Evolutionary conservation across 2,329 filamentous ascomycete genomes (phyloP), one percentile per base, ranked within the genome.

Genomic region (Coniochaeta sp.): DNA sequence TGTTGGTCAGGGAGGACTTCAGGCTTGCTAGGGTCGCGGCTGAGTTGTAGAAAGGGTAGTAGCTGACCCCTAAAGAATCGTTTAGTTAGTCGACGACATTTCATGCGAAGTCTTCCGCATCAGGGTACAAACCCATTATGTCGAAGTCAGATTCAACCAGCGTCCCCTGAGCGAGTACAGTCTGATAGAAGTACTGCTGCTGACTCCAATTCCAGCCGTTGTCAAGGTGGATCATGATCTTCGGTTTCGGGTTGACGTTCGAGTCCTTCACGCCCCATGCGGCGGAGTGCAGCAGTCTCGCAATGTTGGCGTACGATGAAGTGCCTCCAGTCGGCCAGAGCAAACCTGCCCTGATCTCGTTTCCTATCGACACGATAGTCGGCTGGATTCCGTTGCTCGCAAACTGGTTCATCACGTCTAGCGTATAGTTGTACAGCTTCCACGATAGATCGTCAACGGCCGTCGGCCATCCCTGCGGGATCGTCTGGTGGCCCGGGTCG

Each of bases 141-240:
- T 91, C 88, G 62, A 86, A 90, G 64, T 89, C 87, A 6, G 74
- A 72, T 0, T 74, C 66, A 3, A 71, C 68, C 3, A 88, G 74
- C 1, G 76, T 76, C 1, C 81, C 85, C 26, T 75, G 72, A 8
- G 69, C 76, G 0, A 88, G 75, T 0, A 87, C 80, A 2, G 75
- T 76, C 26, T 80, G 79, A 73, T 90, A 91, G 62, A 68, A 73
- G 57, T 79, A 86, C 62, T 87, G 74, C 69, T 90, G 87, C 2
- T 81, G 81, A 3, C 73, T 76, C 85, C 83, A 89, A 64, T 88
- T 80, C 86, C 87, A 91, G n/a, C 88, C 88, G 67, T 89, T 88
- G 70, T 91, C 87, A 3, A 90, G 78, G 67, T 91, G 89, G 44
- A 91, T 82, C 85, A 91, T 86, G 71, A 90, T 89, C 69, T 86